Percentiles rank a stretch among this genome's conserved stretches.
phyloP scores from a whole-genome alignment of 2,329 filamentous ascomycete species.

The Aaosphaeria arxii region DNA sequence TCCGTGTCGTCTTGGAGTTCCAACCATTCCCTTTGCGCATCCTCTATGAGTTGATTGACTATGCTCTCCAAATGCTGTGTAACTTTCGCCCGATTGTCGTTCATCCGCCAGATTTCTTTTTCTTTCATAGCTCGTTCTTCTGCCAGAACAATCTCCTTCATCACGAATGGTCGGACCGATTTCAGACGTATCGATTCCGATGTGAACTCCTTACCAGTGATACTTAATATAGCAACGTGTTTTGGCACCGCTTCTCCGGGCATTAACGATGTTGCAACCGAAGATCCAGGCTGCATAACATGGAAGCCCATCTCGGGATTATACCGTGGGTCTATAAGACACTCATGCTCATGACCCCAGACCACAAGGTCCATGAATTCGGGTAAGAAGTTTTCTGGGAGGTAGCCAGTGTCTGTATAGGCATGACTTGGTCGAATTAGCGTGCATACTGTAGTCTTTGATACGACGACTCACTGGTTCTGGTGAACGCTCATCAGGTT shows the following conservation, averaged over 20 bases:
- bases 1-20: constrained; percentile 60
- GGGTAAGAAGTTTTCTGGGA: constrained; percentile 90
- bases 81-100: constrained; percentile 78
- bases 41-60: constrained; percentile 81
- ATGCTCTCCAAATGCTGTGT: constrained; percentile 73
- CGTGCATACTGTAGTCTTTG: neutral
- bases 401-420: constrained; percentile 86
- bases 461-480: constrained; percentile 60
- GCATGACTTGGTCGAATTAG: constrained; percentile 55
- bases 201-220: constrained; percentile 80
- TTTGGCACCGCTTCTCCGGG: constrained; percentile 89
- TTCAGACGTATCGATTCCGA: constrained; percentile 80
- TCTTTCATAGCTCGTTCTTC: constrained; percentile 74
- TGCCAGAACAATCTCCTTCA: constrained; percentile 73
- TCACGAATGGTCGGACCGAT: constrained; percentile 86
- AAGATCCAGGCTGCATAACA: constrained; percentile 97
- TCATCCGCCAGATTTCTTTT: constrained; percentile 72
- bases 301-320: constrained; percentile 90
- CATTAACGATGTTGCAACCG: constrained; percentile 87
- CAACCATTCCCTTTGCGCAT: constrained; percentile 79
- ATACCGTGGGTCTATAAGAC: constrained; percentile 75
- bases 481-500: constrained; percentile 94
- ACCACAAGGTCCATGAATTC: constrained; percentile 88
- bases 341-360: constrained; percentile 98
- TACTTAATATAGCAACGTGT: constrained; percentile 79